A percentile compares a stretch with the other conserved stretches of the same genome.
These are phyloP conservation scores for Huntiella bhutanensis DNA, from an alignment of 2,329 filamentous ascomycete species.

Conservation along the genomic window DNA sequence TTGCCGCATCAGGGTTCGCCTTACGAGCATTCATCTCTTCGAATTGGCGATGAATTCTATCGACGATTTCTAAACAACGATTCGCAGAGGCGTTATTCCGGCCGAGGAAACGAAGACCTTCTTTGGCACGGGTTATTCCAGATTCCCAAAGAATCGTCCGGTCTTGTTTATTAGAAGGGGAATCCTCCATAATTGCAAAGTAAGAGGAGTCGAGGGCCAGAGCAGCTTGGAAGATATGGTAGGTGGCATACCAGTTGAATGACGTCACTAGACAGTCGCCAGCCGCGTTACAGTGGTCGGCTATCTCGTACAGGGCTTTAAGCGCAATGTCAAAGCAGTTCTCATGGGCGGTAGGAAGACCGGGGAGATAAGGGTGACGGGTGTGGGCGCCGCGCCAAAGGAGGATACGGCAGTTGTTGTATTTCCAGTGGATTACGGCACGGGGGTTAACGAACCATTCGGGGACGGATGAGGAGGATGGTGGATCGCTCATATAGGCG, in stretches of 20 bases:
- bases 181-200: constrained; percentile 4
- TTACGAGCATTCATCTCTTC: neutral
- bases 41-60: constrained; percentile 4
- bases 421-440: constrained; percentile 23
- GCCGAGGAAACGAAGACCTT: neutral
- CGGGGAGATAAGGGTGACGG: constrained; percentile 17
- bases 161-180: neutral
- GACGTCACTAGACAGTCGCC: constrained; percentile 17
- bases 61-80: constrained; percentile 3
- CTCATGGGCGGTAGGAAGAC: constrained; percentile 15
- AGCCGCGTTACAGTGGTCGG: constrained; percentile 18
- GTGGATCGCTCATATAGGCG: constrained; percentile 16
- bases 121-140: neutral
- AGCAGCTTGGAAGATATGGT: constrained; percentile 26
- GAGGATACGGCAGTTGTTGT: constrained; percentile 25
- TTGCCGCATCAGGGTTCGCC: no score
- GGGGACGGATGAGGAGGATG: constrained; percentile 15
- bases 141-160: neutral
- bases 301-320: constrained; percentile 20
- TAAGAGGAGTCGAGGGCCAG: constrained; percentile 19
- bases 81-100: constrained; percentile 3
- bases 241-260: constrained; percentile 24
- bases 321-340: constrained; percentile 22
- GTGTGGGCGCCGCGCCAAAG: constrained; percentile 21
- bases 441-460: constrained; percentile 20